Conservation (phyloP, 169 alveolate genomes). For the Miamiensis avidus region DNA sequence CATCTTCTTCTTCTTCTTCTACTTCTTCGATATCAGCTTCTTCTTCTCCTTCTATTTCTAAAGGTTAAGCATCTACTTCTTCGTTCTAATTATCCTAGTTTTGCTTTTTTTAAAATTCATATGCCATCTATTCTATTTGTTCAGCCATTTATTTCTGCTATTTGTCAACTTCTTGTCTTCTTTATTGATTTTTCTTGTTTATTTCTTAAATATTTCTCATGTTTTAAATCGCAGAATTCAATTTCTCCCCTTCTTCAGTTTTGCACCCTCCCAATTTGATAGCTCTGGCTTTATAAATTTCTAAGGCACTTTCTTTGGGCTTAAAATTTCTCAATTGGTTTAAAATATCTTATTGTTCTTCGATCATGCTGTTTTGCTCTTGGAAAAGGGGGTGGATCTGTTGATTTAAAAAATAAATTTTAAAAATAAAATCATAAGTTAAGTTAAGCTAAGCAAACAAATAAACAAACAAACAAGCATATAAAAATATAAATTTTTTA, state of each 20-base stretch:
- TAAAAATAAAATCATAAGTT: not conserved
- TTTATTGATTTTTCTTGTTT: conserved; percentile 23
- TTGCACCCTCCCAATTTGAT: not conserved
- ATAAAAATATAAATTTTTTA: no score
- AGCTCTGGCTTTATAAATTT: conserved; percentile 22
- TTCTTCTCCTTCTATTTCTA: conserved; percentile 6
- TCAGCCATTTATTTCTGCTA: conserved; percentile 18
- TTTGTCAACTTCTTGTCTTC: conserved; percentile 27
- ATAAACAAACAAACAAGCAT: no score
- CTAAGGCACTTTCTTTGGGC: conserved; percentile 58
- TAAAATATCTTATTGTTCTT: conserved; percentile 47
- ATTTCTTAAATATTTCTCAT: conserved; percentile 18
- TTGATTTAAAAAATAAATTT: conserved; percentile 2
- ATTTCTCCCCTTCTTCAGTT: conserved; percentile 25
- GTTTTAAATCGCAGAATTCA: conserved; percentile 9
- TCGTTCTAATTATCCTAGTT: conserved; percentile 20
- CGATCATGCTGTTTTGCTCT: conserved; percentile 23
- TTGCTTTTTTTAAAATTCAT: conserved; percentile 5
- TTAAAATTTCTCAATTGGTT: conserved; percentile 54
- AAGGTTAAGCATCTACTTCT: not conserved
- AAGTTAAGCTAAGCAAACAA: not conserved
- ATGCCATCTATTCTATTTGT: conserved; percentile 25
- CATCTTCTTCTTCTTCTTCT: conserved; percentile 26
- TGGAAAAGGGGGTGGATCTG: conserved; percentile 51
- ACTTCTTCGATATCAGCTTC: conserved; percentile 7